phyloP scores from a whole-genome alignment of 2,329 filamentous ascomycete genomes.

The Claviceps sp. region DNA sequence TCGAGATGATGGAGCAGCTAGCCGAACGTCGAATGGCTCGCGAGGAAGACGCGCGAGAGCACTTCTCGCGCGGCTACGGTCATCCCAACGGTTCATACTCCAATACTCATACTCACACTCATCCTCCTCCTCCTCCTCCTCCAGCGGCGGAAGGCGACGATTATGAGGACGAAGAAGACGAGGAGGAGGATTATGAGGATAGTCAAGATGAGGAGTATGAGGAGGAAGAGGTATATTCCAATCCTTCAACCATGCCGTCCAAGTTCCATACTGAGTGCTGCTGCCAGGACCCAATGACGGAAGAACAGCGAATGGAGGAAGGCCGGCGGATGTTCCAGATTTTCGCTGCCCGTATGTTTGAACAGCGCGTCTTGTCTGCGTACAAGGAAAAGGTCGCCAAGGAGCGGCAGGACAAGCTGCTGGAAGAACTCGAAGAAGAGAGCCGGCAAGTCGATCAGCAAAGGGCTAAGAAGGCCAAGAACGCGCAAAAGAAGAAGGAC shows the following conservation, averaged over 20 bases:
- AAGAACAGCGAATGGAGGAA: slow-evolving; percentile 98
- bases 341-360: slow-evolving; percentile 97
- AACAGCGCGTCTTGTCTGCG: slow-evolving; percentile 90
- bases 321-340: slow-evolving; percentile 98
- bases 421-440: slow-evolving; percentile 87
- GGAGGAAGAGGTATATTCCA: slow-evolving; percentile 61
- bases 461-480: slow-evolving; percentile 85
- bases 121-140: slow-evolving; percentile 26
- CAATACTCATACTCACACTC: slow-evolving; percentile 56
- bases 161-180: slow-evolving; percentile 54
- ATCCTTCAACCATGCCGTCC: slow-evolving; percentile 25
- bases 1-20: slow-evolving; percentile 99
- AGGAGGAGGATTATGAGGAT: slow-evolving; percentile 48
- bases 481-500: slow-evolving; percentile 90
- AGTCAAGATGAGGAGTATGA: slow-evolving; percentile 54
- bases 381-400: slow-evolving; percentile 94
- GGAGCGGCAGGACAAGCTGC: slow-evolving; percentile 78
- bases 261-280: slow-evolving; percentile 30
- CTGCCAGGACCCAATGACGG: slow-evolving; percentile 82
- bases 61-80: slow-evolving; percentile 45
- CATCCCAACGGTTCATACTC: slow-evolving; percentile 48
- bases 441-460: slow-evolving; percentile 60
- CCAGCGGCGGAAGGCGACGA: slow-evolving; percentile 51
- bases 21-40: slow-evolving; percentile 94
- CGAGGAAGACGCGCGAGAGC: slow-evolving; percentile 67